Percentiles rank a stretch among this genome's conserved stretches.
phyloP scores from a whole-genome alignment of 495 filamentous ascomycete species.

The Corynascus novoguineensis region DNA sequence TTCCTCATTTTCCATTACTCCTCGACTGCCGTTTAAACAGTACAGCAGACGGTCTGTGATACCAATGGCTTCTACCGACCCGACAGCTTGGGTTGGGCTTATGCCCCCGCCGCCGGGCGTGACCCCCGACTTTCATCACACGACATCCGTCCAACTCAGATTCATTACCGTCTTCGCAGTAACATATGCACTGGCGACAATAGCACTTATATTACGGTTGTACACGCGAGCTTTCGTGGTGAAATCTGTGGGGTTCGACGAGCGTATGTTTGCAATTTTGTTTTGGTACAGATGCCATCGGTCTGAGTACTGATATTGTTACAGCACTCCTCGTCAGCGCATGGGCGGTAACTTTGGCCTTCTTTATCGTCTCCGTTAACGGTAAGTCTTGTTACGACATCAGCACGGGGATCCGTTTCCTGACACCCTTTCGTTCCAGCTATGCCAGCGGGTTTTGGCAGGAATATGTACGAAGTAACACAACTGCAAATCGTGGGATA shows the following conservation, averaged over 20 bases:
- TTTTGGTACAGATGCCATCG: neutral
- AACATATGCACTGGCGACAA: neutral
- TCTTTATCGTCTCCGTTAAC: neutral
- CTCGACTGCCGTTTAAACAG: neutral
- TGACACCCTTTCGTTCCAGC: neutral
- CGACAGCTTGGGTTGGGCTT: neutral
- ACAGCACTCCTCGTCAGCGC: neutral
- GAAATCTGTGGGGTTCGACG: constrained; percentile 1
- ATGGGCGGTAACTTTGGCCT: neutral
- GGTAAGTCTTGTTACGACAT: neutral
- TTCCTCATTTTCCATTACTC: neutral
- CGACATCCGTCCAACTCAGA: neutral
- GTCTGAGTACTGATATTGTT: neutral
- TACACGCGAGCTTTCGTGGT: neutral
- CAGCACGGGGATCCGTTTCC: neutral
- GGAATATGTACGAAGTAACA: constrained; percentile 5
- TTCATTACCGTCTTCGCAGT: neutral
- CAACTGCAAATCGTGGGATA: neutral
- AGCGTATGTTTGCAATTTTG: neutral
- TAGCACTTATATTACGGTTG: neutral
- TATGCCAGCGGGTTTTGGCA: neutral
- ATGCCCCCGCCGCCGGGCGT: neutral
- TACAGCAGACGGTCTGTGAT: neutral
- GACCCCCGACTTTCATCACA: constrained; percentile 3
- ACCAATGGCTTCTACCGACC: neutral